Conservation (phyloP, 2,329 filamentous ascomycete species). For the Fusarium sp. region DNA sequence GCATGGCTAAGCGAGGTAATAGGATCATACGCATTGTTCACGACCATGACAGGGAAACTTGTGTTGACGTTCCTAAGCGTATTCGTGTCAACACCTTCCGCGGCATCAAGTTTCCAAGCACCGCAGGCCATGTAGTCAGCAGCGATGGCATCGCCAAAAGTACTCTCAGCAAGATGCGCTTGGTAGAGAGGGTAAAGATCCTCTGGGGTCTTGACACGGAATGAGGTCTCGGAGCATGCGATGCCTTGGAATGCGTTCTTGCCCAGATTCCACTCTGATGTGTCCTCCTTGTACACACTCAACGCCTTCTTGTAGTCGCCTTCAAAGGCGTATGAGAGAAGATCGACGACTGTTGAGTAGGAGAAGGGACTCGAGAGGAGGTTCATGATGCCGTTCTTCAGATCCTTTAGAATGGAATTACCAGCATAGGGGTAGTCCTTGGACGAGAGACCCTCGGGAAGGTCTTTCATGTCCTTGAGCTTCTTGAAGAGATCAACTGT, state of each 20-base stretch:
- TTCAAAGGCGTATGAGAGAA: constrained; percentile 7
- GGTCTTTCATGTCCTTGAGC: background rate
- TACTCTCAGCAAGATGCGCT: constrained; percentile 19
- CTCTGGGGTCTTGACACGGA: constrained; percentile 16
- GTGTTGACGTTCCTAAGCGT: constrained; percentile 34
- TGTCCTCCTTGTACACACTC: background rate
- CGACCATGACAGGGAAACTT: constrained; percentile 29
- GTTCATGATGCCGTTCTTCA: constrained; percentile 27
- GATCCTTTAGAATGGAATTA: constrained; percentile 13
- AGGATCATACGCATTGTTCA: constrained; percentile 40
- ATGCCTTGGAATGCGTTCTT: constrained; percentile 24
- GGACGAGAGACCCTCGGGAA: constrained; percentile 11
- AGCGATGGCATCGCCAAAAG: constrained; percentile 26
- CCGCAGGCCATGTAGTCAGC: constrained; percentile 13
- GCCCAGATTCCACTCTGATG: constrained; percentile 30
- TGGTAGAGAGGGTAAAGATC: constrained; percentile 26
- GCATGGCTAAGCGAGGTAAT: constrained; percentile 30
- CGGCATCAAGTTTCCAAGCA: constrained; percentile 32
- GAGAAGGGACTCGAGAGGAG: constrained; percentile 3
- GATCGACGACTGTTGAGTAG: constrained; percentile 8
- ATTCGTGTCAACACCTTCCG: constrained; percentile 23
- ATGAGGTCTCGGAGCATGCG: constrained; percentile 25
- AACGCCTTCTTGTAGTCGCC: constrained; percentile 27
- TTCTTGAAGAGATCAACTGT: constrained; percentile 14
- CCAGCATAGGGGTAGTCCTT: constrained; percentile 11